Conservation (phyloP, 805 yeast species). For the Hanseniaspora mollemarum region DNA sequence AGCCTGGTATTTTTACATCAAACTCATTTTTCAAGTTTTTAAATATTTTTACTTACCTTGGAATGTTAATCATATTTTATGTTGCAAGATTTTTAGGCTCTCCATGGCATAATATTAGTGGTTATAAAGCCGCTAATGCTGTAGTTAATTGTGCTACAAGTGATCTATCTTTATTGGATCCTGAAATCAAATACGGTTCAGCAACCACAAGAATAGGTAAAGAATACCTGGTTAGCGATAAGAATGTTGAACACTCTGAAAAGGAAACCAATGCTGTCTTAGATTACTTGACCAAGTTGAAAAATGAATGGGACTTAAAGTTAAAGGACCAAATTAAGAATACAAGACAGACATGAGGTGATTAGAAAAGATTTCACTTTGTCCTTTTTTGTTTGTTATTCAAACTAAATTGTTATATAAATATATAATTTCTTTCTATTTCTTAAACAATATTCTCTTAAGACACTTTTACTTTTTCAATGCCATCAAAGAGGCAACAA, state of each 20-base stretch:
- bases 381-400: not conserved
- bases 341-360: slow-evolving; percentile 29
- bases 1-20: slow-evolving; percentile 89
- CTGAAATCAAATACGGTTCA: slow-evolving; percentile 55
- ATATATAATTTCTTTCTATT: not conserved
- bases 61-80: slow-evolving; percentile 77
- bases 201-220: slow-evolving; percentile 54
- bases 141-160: slow-evolving; percentile 58
- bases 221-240: slow-evolving; percentile 47
- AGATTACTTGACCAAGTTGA: slow-evolving; percentile 46
- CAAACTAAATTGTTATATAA: not conserved
- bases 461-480: slow-evolving; percentile 31
- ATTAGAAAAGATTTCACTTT: too few relatives aligned
- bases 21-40: slow-evolving; percentile 66
- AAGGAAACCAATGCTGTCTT: slow-evolving; percentile 37
- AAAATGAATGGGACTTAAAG: slow-evolving; percentile 60
- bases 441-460: too few relatives aligned
- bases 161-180: slow-evolving; percentile 34
- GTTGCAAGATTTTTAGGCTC: slow-evolving; percentile 73
- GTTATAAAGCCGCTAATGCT: slow-evolving; percentile 83
- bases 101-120: slow-evolving; percentile 77
- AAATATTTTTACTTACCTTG: slow-evolving; percentile 67
- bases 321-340: slow-evolving; percentile 62
- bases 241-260: slow-evolving; percentile 51
- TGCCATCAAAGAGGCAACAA: slow-evolving; percentile 91